Conservation (phyloP, 1,284 basidiomycete species). For the Malassezia cuniculi region DNA sequence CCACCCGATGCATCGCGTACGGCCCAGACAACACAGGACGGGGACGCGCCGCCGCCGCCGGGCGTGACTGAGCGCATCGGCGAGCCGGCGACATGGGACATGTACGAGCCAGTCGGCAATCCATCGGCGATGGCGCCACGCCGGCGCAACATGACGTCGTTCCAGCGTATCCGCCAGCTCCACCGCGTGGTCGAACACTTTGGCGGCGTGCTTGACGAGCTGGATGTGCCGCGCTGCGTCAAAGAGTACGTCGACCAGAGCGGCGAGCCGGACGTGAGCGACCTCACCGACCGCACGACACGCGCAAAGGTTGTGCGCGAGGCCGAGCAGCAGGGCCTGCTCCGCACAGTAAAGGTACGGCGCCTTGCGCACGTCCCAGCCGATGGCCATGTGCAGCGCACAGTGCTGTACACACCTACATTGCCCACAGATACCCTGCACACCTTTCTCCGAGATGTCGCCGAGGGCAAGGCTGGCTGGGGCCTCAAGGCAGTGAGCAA, state of each 20-base stretch:
- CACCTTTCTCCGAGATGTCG: background rate
- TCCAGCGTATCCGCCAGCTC: slow-evolving; percentile 9
- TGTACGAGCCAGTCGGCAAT: background rate
- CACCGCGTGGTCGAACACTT: background rate
- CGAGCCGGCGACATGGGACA: background rate
- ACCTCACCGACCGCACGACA: slow-evolving; percentile 10
- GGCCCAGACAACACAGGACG: background rate
- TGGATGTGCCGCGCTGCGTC: slow-evolving; percentile 8
- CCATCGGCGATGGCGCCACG: too few relatives aligned
- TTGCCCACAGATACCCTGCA: background rate
- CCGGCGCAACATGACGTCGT: slow-evolving; percentile 13
- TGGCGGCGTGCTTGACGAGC: slow-evolving; percentile 11
- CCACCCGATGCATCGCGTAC: background rate
- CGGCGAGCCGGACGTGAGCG: background rate
- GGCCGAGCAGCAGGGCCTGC: slow-evolving; percentile 7
- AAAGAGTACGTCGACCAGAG: background rate
- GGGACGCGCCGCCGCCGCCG: background rate
- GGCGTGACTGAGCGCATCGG: background rate
- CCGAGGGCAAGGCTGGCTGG: background rate
- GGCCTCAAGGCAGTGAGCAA: background rate
- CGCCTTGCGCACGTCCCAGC: slow-evolving; percentile 1
- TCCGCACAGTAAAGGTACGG: slow-evolving; percentile 4
- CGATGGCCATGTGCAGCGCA: slow-evolving; percentile 6
- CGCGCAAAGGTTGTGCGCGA: slow-evolving; percentile 4
- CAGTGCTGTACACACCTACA: background rate